Conservation (phyloP, 345 rosid genomes). For the Eucalyptus tenuipes region DNA sequence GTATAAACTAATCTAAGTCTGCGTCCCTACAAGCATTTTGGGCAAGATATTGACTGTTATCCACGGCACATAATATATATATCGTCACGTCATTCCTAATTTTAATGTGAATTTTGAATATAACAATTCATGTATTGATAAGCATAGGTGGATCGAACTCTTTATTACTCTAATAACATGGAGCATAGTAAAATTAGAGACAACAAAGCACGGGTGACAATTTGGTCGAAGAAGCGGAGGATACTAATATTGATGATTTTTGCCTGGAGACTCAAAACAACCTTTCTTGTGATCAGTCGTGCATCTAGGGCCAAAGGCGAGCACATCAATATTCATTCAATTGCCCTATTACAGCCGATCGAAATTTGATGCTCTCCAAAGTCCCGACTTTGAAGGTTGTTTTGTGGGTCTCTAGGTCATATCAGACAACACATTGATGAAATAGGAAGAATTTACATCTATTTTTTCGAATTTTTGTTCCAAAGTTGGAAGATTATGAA, state of each 20-base stretch:
- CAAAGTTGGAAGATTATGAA: not conserved
- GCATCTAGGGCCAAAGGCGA: not conserved
- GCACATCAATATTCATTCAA: not conserved
- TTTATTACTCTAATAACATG: not conserved
- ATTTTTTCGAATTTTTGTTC: not conserved
- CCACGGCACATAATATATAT: not conserved
- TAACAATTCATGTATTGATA: not conserved
- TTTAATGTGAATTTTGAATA: not conserved
- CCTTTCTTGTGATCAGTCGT: not conserved
- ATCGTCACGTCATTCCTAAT: not conserved
- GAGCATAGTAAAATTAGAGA: not conserved
- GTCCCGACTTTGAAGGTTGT: not conserved
- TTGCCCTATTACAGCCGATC: not conserved
- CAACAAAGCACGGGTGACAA: fast-evolving
- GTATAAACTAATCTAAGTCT: not conserved
- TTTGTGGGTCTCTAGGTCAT: not conserved
- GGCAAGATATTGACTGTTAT: not conserved
- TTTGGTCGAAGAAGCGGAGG: not conserved
- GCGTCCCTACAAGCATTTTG: not conserved
- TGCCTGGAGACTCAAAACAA: not conserved
- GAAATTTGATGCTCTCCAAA: not conserved
- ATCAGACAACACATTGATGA: not conserved
- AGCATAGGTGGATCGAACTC: not conserved
- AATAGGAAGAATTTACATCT: fast-evolving
- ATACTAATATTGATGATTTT: not conserved